Base-by-base conservation (phyloP, 495 filamentous ascomycete genomes). In the Lasiosphaeris hirsuta region DNA sequence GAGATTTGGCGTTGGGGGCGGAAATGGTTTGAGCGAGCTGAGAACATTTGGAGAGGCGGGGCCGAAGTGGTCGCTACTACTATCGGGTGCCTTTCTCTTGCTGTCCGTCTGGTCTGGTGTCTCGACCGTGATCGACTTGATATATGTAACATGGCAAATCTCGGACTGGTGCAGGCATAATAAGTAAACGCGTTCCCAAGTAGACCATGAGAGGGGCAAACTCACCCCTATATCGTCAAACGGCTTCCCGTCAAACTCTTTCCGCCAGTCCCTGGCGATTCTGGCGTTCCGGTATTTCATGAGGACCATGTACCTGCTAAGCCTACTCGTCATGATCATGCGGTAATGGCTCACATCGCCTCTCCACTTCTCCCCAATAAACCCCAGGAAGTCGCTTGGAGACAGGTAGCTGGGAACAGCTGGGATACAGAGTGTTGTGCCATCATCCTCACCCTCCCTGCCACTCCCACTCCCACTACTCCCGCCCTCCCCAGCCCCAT, bases 351-450 rank as follows among this genome's bases (percentile, higher is more conserved):
- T 96, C 58, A 97, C 90, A 53, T 90, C 80, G 57, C 90, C 87
- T 69, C 89, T 83, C 62, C 92, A 96, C 66, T 86, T 85, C 71
- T 97, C 90, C 1, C 94, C 94, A 36, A 97, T 84, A 63, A 94
- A 97, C 0, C 92, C 93, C 60, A 98, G 69, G 59, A 98, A 92
- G 64, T 97, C 95, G 17, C 85, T 87, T 4, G 91, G 88, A 10
- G 90, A 91, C 68, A 97, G 83, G 67, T 97, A 97, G 34, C 86
- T 92, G 2, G 94, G 94, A 10, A 98, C 95, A 9, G 95, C 93
- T 33, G 96, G 85, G 41, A 98, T 90, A 69, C 94, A 97, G 17
- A 97, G 71, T 11, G 90, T 96, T n/a, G 89, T 94, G 64, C 62
- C 66, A 37, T 73, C 74, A 19, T 69, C 65, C 5, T 58, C 64